Evolutionary conservation across 1,139 yeast species (phyloP).

Genomic region (Saccharomyces hybrid): DNA sequence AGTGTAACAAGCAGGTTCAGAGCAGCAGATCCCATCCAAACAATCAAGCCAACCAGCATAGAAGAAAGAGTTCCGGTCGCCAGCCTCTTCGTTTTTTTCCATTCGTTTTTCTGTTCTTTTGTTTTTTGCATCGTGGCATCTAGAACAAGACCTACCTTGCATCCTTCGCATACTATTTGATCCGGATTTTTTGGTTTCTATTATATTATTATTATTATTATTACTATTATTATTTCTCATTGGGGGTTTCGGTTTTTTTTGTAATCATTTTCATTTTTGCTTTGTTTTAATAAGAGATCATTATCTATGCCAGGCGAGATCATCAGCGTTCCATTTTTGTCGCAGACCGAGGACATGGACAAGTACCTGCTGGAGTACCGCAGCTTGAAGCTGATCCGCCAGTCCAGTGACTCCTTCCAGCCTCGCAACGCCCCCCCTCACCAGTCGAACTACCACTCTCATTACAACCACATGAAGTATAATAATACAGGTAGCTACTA

Average conservation of each 20-base stretch:
- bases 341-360: constrained; percentile 32
- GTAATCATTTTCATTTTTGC: neutral
- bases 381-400: constrained; percentile 17
- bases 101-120: neutral
- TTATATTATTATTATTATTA: neutral
- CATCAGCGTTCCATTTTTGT: constrained; percentile 27
- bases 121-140: neutral
- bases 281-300: neutral
- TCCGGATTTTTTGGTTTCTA: neutral
- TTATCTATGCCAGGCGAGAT: constrained; percentile 28
- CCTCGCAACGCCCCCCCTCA: constrained; percentile 6
- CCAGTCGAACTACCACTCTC: constrained; percentile 7
- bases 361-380: constrained; percentile 26
- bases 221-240: neutral
- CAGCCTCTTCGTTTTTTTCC: neutral
- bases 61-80: neutral
- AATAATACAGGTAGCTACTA: neutral
- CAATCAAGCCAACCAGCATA: too few relatives aligned
- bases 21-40: neutral
- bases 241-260: neutral
- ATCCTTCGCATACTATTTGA: neutral
- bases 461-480: constrained; percentile 11
- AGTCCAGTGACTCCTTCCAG: constrained; percentile 7
- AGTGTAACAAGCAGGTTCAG: neutral
- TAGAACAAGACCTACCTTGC: neutral